Percentiles rank a stretch among this genome's conserved stretches.
phyloP scores from a whole-genome alignment of 139 green algal species.

The Ettlia oleoabundans region DNA sequence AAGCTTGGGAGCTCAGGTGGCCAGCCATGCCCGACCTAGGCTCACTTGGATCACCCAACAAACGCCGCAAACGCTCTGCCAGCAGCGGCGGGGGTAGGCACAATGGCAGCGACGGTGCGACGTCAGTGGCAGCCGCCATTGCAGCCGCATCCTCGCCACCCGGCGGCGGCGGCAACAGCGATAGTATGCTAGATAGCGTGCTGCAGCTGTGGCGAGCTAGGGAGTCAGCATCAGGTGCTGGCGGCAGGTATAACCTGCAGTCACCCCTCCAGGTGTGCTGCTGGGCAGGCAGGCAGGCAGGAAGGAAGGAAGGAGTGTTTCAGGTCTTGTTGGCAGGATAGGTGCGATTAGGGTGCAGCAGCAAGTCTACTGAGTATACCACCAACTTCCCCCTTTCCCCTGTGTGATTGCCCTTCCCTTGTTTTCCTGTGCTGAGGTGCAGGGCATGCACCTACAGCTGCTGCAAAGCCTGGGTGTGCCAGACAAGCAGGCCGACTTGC shows the following conservation, averaged over 20 bases:
- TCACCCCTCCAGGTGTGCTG: conserved; percentile 59
- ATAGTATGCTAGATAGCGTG: neutral
- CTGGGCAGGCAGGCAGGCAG: neutral
- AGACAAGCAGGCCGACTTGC: conserved; percentile 18
- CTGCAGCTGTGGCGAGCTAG: conserved; percentile 25
- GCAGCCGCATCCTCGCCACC: neutral
- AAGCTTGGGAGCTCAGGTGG: conserved; percentile 49
- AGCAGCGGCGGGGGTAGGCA: neutral
- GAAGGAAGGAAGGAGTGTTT: too few species aligned
- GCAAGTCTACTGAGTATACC: too few species aligned
- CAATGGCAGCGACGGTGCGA: conserved; percentile 4
- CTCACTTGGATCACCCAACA: conserved; percentile 22
- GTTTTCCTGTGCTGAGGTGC: neutral
- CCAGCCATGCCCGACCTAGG: conserved; percentile 15
- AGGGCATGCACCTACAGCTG: conserved; percentile 51
- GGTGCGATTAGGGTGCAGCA: too few species aligned
- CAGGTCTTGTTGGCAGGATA: too few species aligned
- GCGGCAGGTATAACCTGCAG: conserved; percentile 50
- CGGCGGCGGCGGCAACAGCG: neutral
- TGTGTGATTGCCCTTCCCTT: neutral
- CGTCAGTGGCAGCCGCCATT: neutral
- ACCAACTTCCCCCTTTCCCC: too few species aligned
- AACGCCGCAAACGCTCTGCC: conserved; percentile 1
- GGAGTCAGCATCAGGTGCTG: conserved; percentile 1
- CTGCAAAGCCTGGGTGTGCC: conserved; percentile 34